phyloP scores from a whole-genome alignment of 441 rosid species.

The Adansonia grandidieri region DNA sequence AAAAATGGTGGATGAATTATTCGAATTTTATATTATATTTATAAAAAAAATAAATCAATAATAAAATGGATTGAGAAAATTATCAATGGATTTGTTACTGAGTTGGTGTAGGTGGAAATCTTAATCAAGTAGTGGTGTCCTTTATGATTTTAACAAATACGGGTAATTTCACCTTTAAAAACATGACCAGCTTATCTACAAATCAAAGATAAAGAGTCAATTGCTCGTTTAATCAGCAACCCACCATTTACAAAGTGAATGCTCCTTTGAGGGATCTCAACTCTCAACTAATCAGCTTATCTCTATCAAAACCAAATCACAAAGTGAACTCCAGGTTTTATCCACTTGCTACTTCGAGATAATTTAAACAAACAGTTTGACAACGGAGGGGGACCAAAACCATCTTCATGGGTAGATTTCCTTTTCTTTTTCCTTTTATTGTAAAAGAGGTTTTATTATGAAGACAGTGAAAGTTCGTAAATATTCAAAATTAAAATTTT shows the following conservation, averaged over 20 bases:
- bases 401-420: too few relatives aligned
- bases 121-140: constrained; percentile 11
- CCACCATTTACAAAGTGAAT: background rate
- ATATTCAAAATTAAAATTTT: too few relatives aligned
- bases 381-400: too few relatives aligned
- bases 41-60: background rate
- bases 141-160: background rate
- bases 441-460: too few relatives aligned
- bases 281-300: constrained; percentile 1
- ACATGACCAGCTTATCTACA: background rate
- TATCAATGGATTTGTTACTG: background rate
- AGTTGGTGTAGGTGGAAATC: constrained; percentile 18
- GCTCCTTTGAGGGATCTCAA: background rate
- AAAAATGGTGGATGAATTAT: too few relatives aligned
- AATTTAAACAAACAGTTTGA: background rate
- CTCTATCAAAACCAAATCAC: constrained; percentile 17
- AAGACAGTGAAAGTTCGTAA: too few relatives aligned
- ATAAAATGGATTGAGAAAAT: background rate
- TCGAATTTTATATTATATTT: too few relatives aligned
- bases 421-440: too few relatives aligned
- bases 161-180: background rate
- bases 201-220: constrained; percentile 16
- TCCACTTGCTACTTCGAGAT: constrained; percentile 24
- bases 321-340: constrained; percentile 28
- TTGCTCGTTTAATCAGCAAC: constrained; percentile 30